Percentiles rank a stretch among this genome's conserved stretches.
Evolutionary conservation across 2,329 filamentous ascomycete genomes (phyloP).

Genomic region (Ceratocystis lukuohia): DNA sequence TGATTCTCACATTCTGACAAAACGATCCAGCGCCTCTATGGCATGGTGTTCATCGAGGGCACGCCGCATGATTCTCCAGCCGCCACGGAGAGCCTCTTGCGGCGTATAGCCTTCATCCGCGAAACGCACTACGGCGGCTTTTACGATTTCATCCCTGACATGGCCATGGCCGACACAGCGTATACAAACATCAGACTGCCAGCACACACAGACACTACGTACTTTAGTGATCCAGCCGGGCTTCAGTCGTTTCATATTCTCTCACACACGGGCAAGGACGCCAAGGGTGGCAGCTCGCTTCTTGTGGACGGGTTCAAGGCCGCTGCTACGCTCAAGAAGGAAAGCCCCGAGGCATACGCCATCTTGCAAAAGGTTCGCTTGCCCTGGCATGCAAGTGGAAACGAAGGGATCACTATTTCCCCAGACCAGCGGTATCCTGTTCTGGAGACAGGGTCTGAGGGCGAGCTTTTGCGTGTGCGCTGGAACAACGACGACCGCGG

Average conservation of each 20-base stretch:
- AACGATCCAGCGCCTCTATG: conserved; percentile 44
- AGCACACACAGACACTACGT: conserved; percentile 88
- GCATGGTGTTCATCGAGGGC: conserved; percentile 63
- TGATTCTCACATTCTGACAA: not conserved
- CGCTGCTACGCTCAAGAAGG: conserved; percentile 43
- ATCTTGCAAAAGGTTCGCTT: conserved; percentile 45
- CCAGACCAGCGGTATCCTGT: conserved; percentile 60
- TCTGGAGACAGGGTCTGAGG: conserved; percentile 35
- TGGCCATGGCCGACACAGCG: conserved; percentile 77
- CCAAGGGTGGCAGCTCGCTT: conserved; percentile 58
- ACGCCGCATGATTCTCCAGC: conserved; percentile 53
- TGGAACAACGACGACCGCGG: conserved; percentile 93
- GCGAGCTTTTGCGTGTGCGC: conserved; percentile 46
- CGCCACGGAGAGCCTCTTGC: conserved; percentile 60
- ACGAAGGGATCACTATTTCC: conserved; percentile 66
- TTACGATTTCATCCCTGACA: conserved; percentile 76
- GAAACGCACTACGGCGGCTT: conserved; percentile 77
- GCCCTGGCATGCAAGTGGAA: conserved; percentile 78
- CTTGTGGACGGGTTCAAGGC: conserved; percentile 79
- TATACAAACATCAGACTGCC: conserved; percentile 77
- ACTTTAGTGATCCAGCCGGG: conserved; percentile 84
- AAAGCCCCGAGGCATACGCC: conserved; percentile 43
- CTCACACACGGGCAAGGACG: conserved; percentile 37
- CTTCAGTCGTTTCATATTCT: conserved; percentile 88
- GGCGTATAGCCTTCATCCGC: conserved; percentile 74